Base-by-base conservation (phyloP, 306 rosid genomes). In the Cotoneaster glaucophyllus region DNA sequence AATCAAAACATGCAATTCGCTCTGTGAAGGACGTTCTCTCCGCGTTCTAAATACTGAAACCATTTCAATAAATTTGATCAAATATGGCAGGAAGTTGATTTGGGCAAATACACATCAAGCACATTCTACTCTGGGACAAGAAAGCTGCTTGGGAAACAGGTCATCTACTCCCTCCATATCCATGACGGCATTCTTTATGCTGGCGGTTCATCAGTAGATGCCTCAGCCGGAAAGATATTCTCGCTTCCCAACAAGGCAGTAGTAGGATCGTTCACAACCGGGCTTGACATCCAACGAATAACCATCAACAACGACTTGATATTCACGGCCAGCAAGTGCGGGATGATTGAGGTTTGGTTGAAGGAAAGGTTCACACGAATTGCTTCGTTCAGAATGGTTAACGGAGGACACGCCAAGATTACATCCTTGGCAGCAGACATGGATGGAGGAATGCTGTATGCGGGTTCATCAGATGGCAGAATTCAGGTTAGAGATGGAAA, bases 391-490 rank as follows among this genome's bases (percentile, higher is more conserved):
- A 94, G 87, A 88, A 82, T 79, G 85, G 93, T 84, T 31, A 44
- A 73, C n/a, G 83, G 82, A 19, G 95, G 88, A 71, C 82, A 92
- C 69, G 74, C 96, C 53, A 94, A 90, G 79, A 85, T 92, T 39
- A 92, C 97, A 11, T 92, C 96, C 11, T 81, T 94, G 32, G 78
- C 82, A 4, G 79, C 92, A 21, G 95, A 86, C 67, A 41, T 72
- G 59, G 91, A 86, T 65, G 97, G 90, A 15, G 80, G 79, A 64
- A 81, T 88, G 86, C 87, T 94, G 26, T 84, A 87, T 71, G 95
- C 88, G 44, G 98, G 90, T 76, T 90, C 89, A 63, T 86, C 97
- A 11, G 95, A 90, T 58, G 96, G 96, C 68, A 94, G 86, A 80
- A 94, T 94, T 69, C 93, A 94, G 96, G 98, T 92, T 65, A 66